These are phyloP conservation scores for Claviceps spartinae DNA, from an alignment of 2,329 filamentous ascomycete genomes.

Conservation along the genomic window DNA sequence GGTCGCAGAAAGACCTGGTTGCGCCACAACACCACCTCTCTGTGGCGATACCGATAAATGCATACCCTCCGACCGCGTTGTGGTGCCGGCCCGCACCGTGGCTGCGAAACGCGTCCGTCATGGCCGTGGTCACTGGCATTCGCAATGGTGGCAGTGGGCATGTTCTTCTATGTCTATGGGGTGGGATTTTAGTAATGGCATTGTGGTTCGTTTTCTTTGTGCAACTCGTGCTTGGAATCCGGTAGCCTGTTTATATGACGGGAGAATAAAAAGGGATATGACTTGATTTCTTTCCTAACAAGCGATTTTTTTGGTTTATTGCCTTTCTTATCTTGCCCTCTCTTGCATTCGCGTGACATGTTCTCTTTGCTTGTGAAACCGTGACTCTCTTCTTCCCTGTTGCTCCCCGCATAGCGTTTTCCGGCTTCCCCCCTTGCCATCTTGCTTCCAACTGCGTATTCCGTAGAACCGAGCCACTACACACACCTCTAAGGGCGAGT, in stretches of 20 bases:
- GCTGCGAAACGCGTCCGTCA: neutral
- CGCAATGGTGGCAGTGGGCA: neutral
- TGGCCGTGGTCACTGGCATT: neutral
- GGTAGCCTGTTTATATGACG: neutral
- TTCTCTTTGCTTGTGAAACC: too few species aligned
- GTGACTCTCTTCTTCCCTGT: too few species aligned
- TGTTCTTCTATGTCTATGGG: neutral
- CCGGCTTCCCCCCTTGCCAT: too few species aligned
- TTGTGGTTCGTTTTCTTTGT: slow-evolving; percentile 2
- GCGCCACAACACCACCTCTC: slow-evolving; percentile 97
- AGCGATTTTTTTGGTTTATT: neutral
- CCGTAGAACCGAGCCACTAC: too few species aligned
- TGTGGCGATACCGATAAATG: slow-evolving; percentile 90
- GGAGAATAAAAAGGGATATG: neutral
- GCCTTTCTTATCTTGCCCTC: too few species aligned
- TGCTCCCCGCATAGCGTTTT: too few species aligned
- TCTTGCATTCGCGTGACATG: too few species aligned
- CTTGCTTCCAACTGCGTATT: too few species aligned
- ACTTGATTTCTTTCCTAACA: neutral
- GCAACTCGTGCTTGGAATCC: slow-evolving; percentile 4
- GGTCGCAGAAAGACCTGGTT: slow-evolving; percentile 99
- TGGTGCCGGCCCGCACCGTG: neutral
- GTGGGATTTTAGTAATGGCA: slow-evolving; percentile 4
- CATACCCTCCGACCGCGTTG: slow-evolving; percentile 5
- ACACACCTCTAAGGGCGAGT: too few species aligned